These are phyloP conservation scores for Suillus americanus DNA, from an alignment of 768 basidiomycete genomes.

Conservation along the genomic window DNA sequence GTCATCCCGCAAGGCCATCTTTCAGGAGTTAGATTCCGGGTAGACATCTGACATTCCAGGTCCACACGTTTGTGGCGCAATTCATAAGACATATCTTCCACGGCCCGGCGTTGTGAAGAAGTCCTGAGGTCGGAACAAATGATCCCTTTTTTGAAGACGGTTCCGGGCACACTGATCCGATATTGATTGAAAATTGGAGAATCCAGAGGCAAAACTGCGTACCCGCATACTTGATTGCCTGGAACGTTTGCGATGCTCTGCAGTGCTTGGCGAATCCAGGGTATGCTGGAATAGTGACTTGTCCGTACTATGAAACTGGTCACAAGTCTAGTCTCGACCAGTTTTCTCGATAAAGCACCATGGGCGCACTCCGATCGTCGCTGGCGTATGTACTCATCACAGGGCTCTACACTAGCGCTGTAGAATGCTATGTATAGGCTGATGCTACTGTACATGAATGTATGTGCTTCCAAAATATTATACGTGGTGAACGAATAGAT, in stretches of 20 bases:
- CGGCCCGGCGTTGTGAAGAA: neutral
- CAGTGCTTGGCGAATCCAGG: neutral
- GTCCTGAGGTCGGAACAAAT: neutral
- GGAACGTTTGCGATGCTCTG: neutral
- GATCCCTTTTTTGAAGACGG: neutral
- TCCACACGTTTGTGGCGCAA: neutral
- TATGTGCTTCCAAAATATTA: constrained; percentile 1
- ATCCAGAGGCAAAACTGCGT: no score
- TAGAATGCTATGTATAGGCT: neutral
- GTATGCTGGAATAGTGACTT: no score
- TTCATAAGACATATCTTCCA: neutral
- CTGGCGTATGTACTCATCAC: neutral
- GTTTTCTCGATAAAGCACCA: no score
- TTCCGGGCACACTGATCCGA: neutral
- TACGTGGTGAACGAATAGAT: constrained; percentile 7
- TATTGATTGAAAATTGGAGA: neutral
- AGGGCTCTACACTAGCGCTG: neutral
- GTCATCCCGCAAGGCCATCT: no score
- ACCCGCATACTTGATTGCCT: neutral
- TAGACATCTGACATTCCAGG: neutral
- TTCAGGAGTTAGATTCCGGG: neutral
- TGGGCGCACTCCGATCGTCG: neutral
- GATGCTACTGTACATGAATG: constrained; percentile 6
- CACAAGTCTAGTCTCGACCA: no score
- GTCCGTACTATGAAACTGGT: neutral